phyloP scores from a whole-genome alignment of 208 protist genomes.

The Trypanosoma congolense region DNA sequence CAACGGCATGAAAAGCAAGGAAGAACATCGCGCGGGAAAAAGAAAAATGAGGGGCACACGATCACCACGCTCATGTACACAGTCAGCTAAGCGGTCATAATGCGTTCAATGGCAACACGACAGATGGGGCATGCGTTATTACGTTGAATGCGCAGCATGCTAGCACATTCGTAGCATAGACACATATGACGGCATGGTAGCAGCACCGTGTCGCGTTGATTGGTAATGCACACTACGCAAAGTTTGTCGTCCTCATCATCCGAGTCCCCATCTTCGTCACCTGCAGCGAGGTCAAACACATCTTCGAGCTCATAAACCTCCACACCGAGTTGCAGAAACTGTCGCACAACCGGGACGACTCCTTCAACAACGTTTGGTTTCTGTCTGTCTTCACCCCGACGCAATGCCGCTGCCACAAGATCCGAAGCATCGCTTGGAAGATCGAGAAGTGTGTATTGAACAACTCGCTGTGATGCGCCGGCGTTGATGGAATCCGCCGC shows the following conservation, averaged over 20 bases:
- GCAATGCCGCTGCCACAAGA: not conserved
- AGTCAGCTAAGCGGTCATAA: constrained; percentile 46
- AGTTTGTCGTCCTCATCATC: constrained; percentile 35
- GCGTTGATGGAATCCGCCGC: too few species aligned
- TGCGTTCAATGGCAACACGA: constrained; percentile 56
- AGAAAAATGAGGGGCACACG: too few species aligned
- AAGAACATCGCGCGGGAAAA: too few species aligned
- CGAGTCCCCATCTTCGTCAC: constrained; percentile 12
- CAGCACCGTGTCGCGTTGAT: constrained; percentile 78
- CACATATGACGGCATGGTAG: constrained; percentile 92
- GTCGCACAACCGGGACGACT: constrained; percentile 31
- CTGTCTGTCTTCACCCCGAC: not conserved
- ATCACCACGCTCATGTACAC: too few species aligned
- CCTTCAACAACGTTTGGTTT: constrained; percentile 13
- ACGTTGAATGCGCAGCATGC: constrained; percentile 49
- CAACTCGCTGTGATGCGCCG: not conserved
- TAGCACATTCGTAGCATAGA: constrained; percentile 83
- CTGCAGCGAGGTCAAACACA: constrained; percentile 60
- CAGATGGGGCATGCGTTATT: constrained; percentile 91
- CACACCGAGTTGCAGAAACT: constrained; percentile 60
- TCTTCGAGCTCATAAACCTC: constrained; percentile 82
- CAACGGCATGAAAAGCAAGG: too few species aligned
- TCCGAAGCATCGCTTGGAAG: constrained; percentile 1
- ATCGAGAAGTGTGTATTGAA: constrained; percentile 27
- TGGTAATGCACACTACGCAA: constrained; percentile 89